phyloP scores from a whole-genome alignment of 164 flowering plant genomes.

The Tetrastigma voinierianum region DNA sequence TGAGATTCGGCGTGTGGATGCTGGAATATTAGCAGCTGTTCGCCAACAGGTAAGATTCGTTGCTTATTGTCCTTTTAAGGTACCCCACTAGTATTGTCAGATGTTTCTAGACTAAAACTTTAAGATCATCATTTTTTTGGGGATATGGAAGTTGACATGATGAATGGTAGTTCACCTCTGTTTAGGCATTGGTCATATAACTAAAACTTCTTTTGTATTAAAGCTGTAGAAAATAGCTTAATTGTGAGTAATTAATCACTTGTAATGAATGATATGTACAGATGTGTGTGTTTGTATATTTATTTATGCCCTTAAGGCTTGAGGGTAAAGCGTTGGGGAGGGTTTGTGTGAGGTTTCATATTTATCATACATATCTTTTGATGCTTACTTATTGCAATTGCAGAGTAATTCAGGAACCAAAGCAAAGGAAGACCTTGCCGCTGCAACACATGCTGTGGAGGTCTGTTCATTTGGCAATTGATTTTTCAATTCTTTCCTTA shows the following conservation, averaged over 20 bases:
- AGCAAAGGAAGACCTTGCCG: conserved; percentile 97
- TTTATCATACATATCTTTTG: conserved; percentile 7
- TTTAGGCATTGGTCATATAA: neutral
- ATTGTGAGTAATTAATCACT: neutral
- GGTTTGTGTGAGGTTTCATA: too few relatives aligned
- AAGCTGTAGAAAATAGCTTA: neutral
- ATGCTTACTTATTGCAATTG: conserved; percentile 9
- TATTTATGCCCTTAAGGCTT: too few relatives aligned
- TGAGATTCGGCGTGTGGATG: conserved; percentile 91
- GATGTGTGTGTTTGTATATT: too few relatives aligned
- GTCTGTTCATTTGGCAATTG: conserved; percentile 32
- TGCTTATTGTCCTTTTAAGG: neutral
- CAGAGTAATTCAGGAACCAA: conserved; percentile 98
- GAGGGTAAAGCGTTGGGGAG: too few relatives aligned
- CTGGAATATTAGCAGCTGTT: conserved; percentile 87
- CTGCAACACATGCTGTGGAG: conserved; percentile 94
- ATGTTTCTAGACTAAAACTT: neutral
- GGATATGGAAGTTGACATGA: neutral
- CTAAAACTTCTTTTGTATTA: neutral
- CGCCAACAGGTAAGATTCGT: conserved; percentile 79
- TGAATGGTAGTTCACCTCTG: neutral
- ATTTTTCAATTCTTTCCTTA: neutral
- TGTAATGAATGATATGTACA: neutral
- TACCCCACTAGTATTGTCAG: neutral
- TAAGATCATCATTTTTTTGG: neutral